Evolutionary conservation across 2,329 filamentous ascomycete species (phyloP).

Genomic region (Exophiala mesophila): DNA sequence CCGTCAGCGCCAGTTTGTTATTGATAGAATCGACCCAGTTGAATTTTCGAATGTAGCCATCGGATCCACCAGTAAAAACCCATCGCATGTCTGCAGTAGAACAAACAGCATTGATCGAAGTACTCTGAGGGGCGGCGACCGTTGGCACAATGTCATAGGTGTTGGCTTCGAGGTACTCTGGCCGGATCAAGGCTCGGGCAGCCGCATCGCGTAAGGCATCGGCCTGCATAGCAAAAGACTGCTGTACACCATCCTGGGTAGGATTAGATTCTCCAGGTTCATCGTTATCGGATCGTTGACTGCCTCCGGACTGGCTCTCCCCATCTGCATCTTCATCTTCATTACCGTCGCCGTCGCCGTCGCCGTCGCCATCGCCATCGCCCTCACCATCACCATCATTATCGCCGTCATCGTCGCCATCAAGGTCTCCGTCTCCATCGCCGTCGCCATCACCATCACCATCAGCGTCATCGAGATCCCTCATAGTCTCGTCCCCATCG

Average conservation of each 20-base stretch:
- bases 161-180: conserved; percentile 71
- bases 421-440: conserved; percentile 40
- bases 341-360: conserved; percentile 45
- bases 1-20: conserved; percentile 85
- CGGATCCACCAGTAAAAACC: conserved; percentile 88
- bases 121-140: conserved; percentile 92
- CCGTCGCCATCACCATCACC: conserved; percentile 36
- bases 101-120: conserved; percentile 87
- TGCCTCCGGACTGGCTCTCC: conserved; percentile 30
- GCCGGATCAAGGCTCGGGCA: conserved; percentile 52
- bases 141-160: conserved; percentile 95
- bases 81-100: conserved; percentile 91
- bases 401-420: conserved; percentile 37
- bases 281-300: conserved; percentile 38
- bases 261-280: conserved; percentile 38
- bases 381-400: conserved; percentile 32
- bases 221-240: conserved; percentile 27
- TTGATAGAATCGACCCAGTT: conserved; percentile 95
- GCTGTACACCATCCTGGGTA: conserved; percentile 31
- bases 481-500: conserved; percentile 39
- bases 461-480: conserved; percentile 37
- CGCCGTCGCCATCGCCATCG: conserved; percentile 43
- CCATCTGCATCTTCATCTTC: conserved; percentile 47
- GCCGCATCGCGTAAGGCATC: conserved; percentile 19
- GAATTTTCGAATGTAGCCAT: conserved; percentile 95